Evolutionary conservation across 2,329 filamentous ascomycete species (phyloP).

Genomic region (Arachnomyces sp.): DNA sequence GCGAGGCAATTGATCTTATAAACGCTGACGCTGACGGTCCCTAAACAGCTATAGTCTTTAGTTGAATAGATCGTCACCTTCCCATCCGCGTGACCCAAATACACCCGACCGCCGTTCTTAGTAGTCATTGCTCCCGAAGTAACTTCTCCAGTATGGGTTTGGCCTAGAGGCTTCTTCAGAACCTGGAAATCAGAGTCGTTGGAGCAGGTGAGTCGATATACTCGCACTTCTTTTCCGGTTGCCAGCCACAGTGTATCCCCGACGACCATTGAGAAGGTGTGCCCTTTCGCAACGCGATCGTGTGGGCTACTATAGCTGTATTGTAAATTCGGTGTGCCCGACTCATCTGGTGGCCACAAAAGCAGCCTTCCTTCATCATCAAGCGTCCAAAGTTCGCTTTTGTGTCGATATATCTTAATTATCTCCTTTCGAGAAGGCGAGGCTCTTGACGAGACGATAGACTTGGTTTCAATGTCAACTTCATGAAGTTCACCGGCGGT

Average conservation of each 20-base stretch:
- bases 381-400: constrained; percentile 86
- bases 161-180: constrained; percentile 60
- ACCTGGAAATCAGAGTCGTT: constrained; percentile 67
- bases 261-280: constrained; percentile 84
- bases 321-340: constrained; percentile 65
- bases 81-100: constrained; percentile 86
- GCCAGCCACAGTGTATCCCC: constrained; percentile 82
- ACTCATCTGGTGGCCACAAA: constrained; percentile 74
- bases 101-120: constrained; percentile 69
- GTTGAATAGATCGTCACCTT: constrained; percentile 91
- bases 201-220: constrained; percentile 68
- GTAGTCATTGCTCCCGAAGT: constrained; percentile 73
- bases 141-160: constrained; percentile 73
- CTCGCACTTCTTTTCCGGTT: constrained; percentile 73
- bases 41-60: constrained; percentile 67
- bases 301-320: constrained; percentile 59
- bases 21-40: constrained; percentile 74
- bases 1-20: constrained; percentile 91
- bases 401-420: constrained; percentile 75
- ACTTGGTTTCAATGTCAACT: constrained; percentile 69
- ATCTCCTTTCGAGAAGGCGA: constrained; percentile 75
- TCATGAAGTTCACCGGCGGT: constrained; percentile 84
- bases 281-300: constrained; percentile 70
- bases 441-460: constrained; percentile 59
- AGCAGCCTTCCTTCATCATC: constrained; percentile 82